Evolutionary conservation across 1,139 yeast genomes (phyloP).

Genomic region (Blastobotrys ciferrii): DNA sequence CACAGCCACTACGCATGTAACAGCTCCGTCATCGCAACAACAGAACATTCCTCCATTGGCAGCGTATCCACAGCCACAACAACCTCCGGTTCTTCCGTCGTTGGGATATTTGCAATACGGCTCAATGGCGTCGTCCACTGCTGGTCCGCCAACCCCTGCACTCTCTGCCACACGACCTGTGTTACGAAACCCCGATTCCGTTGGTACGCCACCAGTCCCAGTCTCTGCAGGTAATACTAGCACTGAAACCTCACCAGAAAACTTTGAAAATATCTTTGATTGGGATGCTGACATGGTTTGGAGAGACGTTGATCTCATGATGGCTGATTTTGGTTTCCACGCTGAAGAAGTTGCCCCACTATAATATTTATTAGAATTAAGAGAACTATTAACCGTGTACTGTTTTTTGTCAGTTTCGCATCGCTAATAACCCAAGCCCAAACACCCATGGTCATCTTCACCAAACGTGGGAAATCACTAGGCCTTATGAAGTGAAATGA

Average conservation of each 20-base stretch:
- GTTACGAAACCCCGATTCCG: not conserved
- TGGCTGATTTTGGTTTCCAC: slow-evolving; percentile 93
- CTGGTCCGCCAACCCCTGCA: slow-evolving; percentile 11
- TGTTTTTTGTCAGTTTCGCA: no score
- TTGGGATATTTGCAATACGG: slow-evolving; percentile 6
- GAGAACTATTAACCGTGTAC: no score
- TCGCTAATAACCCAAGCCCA: no score
- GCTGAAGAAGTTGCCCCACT: slow-evolving; percentile 39
- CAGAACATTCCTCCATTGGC: not conserved
- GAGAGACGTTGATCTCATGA: slow-evolving; percentile 87
- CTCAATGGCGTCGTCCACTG: slow-evolving; percentile 5
- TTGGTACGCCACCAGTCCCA: slow-evolving; percentile 7
- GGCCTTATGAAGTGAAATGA: no score
- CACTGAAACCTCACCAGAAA: slow-evolving; percentile 6
- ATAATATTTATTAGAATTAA: slow-evolving; percentile 1
- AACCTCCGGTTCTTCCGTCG: not conserved
- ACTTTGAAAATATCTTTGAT: slow-evolving; percentile 21
- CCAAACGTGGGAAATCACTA: not conserved
- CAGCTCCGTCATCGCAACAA: not conserved
- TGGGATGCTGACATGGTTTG: slow-evolving; percentile 74
- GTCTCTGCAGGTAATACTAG: slow-evolving; percentile 4
- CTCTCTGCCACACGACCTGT: slow-evolving; percentile 1
- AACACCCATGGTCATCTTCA: not conserved
- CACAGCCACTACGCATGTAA: not conserved
- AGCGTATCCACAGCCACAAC: slow-evolving; percentile 5